Percentiles rank a stretch among this genome's conserved stretches.
phyloP scores from a whole-genome alignment of 2,329 filamentous ascomycete species.

The Alternaria viburni region DNA sequence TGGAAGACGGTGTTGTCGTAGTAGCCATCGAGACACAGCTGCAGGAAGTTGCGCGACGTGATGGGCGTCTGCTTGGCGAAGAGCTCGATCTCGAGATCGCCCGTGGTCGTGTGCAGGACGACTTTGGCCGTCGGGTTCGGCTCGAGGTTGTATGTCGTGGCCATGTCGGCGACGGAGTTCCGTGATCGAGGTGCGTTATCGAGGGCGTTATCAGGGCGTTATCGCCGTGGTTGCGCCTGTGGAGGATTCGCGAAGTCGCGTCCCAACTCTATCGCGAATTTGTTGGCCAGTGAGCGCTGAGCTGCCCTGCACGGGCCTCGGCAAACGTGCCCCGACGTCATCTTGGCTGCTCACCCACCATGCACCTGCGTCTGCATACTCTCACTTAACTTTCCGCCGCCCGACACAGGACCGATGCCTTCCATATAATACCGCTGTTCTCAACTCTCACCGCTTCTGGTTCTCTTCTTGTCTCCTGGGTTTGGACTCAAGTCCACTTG shows the following conservation, averaged over 20 bases:
- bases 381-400: neutral
- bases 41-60: constrained; percentile 92
- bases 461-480: neutral
- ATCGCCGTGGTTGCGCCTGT: neutral
- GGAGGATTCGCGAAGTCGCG: constrained; percentile 5
- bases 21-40: constrained; percentile 93
- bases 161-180: constrained; percentile 64
- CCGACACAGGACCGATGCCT: constrained; percentile 18
- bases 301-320: constrained; percentile 13
- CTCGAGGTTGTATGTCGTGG: constrained; percentile 89
- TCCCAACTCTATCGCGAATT: constrained; percentile 1
- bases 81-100: constrained; percentile 88
- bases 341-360: constrained; percentile 8
- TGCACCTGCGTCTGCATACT: constrained; percentile 2
- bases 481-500: too few species aligned
- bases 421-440: constrained; percentile 16
- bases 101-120: constrained; percentile 85
- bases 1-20: constrained; percentile 95
- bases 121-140: constrained; percentile 92
- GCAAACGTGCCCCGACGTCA: constrained; percentile 10
- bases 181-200: neutral
- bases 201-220: neutral
- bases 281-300: constrained; percentile 7
- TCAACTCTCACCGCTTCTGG: neutral
- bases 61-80: constrained; percentile 95